Percentiles rank a stretch among this genome's conserved stretches.
These are phyloP conservation scores for Mycena sp. DNA, from an alignment of 1,284 basidiomycete genomes.

Conservation along the genomic window DNA sequence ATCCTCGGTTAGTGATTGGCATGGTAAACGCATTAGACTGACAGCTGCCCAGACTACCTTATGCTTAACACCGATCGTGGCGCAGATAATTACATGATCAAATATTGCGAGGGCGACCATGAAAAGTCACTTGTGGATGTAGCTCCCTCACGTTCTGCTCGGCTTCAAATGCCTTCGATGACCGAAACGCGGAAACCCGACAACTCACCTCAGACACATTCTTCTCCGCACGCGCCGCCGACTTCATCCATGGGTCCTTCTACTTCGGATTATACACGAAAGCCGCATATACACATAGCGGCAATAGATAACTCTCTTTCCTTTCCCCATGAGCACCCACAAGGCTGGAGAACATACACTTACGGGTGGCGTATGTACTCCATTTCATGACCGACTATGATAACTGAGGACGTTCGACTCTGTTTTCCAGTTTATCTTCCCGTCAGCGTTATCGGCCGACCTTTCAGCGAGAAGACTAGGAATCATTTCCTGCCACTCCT, in stretches of 20 bases:
- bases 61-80: conserved; percentile 86
- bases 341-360: conserved; percentile 90
- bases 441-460: conserved; percentile 84
- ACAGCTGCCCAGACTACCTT: conserved; percentile 69
- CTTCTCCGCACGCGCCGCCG: conserved; percentile 42
- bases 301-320: conserved; percentile 95
- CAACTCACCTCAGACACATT: conserved; percentile 21
- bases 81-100: conserved; percentile 91
- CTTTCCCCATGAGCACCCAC: conserved; percentile 89
- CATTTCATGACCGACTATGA: too few species aligned
- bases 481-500: conserved; percentile 85
- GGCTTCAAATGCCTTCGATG: conserved; percentile 75
- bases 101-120: conserved; percentile 81
- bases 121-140: conserved; percentile 79
- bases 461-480: conserved; percentile 85
- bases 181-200: conserved; percentile 68
- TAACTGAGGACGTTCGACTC: too few species aligned
- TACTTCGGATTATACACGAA: conserved; percentile 56
- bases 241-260: conserved; percentile 50
- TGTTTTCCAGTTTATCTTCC: conserved; percentile 80
- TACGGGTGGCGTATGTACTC: conserved; percentile 66
- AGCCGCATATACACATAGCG: conserved; percentile 74
- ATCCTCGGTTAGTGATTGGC: conserved; percentile 68
- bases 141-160: conserved; percentile 74
- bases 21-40: background rate